Conservation (phyloP, 2,329 filamentous ascomycete genomes). For the Akanthomyces lecanii region DNA sequence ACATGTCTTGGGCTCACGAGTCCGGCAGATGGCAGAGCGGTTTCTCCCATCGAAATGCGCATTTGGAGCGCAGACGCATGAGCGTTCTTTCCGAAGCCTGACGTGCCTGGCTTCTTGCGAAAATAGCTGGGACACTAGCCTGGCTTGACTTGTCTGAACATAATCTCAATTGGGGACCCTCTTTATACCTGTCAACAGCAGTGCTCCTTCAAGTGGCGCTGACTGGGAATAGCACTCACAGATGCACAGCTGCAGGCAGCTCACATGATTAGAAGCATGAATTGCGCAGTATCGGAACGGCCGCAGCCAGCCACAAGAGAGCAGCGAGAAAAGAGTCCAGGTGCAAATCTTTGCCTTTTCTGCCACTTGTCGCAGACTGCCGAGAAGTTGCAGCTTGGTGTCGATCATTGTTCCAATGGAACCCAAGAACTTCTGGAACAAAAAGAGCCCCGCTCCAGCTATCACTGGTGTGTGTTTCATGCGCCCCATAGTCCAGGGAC, state of each 20-base stretch:
- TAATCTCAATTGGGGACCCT: background rate
- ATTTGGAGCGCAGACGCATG: background rate
- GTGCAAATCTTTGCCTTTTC: background rate
- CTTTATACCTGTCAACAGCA: background rate
- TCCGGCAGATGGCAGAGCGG: background rate
- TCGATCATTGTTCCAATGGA: background rate
- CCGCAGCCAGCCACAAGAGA: background rate
- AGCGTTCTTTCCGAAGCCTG: background rate
- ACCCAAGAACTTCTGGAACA: slow-evolving; percentile 11
- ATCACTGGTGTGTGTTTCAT: background rate
- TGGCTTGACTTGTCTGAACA: background rate
- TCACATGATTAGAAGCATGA: background rate
- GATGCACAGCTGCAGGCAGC: background rate
- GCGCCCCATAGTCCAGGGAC: background rate
- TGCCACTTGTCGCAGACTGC: background rate
- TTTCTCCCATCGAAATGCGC: background rate
- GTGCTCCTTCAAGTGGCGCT: background rate
- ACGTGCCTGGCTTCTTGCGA: background rate
- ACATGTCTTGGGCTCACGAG: background rate
- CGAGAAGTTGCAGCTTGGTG: slow-evolving; percentile 1
- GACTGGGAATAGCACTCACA: background rate
- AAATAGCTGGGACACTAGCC: background rate
- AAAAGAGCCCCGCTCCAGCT: background rate
- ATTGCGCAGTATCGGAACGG: background rate
- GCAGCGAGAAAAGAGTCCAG: background rate